Evolutionary conservation across 768 basidiomycete species (phyloP), one percentile per base, ranked within the genome.

Genomic region (Auricularia cornea): DNA sequence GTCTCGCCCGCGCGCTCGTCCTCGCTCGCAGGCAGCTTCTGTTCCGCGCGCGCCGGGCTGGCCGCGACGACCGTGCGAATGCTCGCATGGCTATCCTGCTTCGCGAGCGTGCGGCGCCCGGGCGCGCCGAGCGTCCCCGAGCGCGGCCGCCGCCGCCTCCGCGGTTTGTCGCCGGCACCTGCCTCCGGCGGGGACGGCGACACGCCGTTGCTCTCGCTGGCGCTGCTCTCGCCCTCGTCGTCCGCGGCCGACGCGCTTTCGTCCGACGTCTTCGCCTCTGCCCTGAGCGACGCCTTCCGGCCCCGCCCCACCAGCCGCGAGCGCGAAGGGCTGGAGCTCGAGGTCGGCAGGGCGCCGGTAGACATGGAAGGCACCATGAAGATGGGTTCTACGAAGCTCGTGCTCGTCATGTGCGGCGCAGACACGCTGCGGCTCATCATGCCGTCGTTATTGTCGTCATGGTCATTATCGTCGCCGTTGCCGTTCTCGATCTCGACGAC

Each of bases 1-100:
- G n/a, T n/a, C n/a, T 6, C 26, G 12, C 20, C 54, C 23, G 6
- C 54, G 8, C 11, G 18, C 28, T 57, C 28, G 26, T 57, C 26
- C 4, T 57, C 54, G 16, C 8, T 16, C 11, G n/a, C n/a, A n/a
- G 30, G 26, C 28, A 57, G 28, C 54, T 57, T 57, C 30, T 16
- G 54, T 26, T 57, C 8, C 54, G 54, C 6, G 29, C 54, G 28
- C 26, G 54, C 26, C 54, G 54, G 30, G 11, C 18, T n/a, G 14
- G 61, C 28, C 26, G 66, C 67, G 14, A 66, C 65, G 23, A 92
- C 85, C 0, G 91, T 92, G 20, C 83, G 81, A 32, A 89, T 80
- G 65, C 90, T 92, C 70, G 85, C 88, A 23, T 76, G 76, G 2
- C 89, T 90, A 20, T 80, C 79, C 41, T 80, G 81, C 62, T 80